A percentile compares a stretch with the other conserved stretches of the same genome.
Evolutionary conservation across 2,329 filamentous ascomycete genomes (phyloP).

Genomic region (Ramularia endophylla): DNA sequence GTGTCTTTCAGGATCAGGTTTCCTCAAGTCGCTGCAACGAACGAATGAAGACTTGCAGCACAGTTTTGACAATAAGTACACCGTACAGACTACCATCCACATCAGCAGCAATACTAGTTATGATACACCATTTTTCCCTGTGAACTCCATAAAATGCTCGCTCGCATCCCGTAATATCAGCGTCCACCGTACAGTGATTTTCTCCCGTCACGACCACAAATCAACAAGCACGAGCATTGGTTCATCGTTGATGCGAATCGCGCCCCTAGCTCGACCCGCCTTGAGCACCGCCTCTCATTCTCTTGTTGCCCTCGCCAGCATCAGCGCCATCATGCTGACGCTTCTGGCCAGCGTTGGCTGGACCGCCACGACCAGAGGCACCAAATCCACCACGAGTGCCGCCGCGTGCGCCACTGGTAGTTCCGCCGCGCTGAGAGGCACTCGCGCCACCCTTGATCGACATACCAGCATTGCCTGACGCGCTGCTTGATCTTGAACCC

Average conservation of each 20-base stretch:
- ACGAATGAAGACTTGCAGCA: no score
- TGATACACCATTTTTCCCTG: no score
- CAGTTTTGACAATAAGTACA: no score
- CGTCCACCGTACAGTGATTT: no score
- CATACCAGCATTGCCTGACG: conserved; percentile 3
- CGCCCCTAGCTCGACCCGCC: conserved; percentile 13
- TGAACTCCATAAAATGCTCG: no score
- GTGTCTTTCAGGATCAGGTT: no score
- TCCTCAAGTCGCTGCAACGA: no score
- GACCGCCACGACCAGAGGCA: conserved; percentile 16
- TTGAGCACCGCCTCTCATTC: conserved; percentile 22
- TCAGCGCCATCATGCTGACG: conserved; percentile 27
- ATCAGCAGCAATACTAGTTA: no score
- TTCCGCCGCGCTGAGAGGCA: conserved; percentile 3
- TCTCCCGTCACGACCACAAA: no score
- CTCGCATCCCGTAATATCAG: no score
- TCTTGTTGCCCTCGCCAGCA: conserved; percentile 25
- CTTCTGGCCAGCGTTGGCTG: conserved; percentile 29
- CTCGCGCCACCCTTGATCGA: conserved; percentile 5
- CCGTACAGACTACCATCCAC: no score
- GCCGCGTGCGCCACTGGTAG: conserved; percentile 18
- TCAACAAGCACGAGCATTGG: neutral
- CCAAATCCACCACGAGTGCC: conserved; percentile 19
- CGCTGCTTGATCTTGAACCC: neutral
- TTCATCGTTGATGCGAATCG: neutral